Evolutionary conservation across 1,139 yeast genomes (phyloP), one percentile per base, ranked within the genome.

Genomic region (Kodamaea sp.): DNA sequence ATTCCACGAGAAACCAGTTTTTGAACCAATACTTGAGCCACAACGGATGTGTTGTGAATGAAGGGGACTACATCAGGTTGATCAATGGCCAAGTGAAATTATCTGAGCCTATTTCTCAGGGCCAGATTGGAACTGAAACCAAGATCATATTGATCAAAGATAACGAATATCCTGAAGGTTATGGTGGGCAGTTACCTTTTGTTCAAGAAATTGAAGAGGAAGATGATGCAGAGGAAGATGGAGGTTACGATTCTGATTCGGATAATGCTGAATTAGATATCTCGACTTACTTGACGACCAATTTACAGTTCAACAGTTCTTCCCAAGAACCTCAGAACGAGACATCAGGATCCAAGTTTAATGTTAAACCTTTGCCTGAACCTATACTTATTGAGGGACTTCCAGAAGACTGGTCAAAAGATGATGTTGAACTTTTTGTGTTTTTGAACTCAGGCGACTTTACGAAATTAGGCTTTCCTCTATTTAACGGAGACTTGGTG

Each of bases 21-120:
- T 42, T 48, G 31, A 50, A 43, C 22, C 59, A 47, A 37, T 70
- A 48, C 40, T 55, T 55, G 32, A 49, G 14, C 6, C 52, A 43
- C 38, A 53, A 45, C n/a, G 72, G 68, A 9, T 48, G 59, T 7
- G 61, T 70, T 11, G 61, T 70, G 2, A 49, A 59, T 26, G 55
- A 57, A 19, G 62, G 61, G 22, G 71, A 66, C 37, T 34, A 50
- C 3, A 53, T 76, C 3, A 51, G 71, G 41, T 51, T 55, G n/a
- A 53, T 76, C 19, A 70, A 74, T 46, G 84, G 82, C 3, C 50
- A 49, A 7, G 72, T 85, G 4, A 55, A 75, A 6, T 70, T 81
- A 22, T 77, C 89, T 52, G 95, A 84, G 45, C 95, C 95, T 1
- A 70, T 78, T 1, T 76, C 76, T 27, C 94, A 84, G 52, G 95